A percentile compares a stretch with the other conserved stretches of the same genome.
Evolutionary conservation across 768 basidiomycete genomes (phyloP).

Genomic region (Tricholoma terreum): DNA sequence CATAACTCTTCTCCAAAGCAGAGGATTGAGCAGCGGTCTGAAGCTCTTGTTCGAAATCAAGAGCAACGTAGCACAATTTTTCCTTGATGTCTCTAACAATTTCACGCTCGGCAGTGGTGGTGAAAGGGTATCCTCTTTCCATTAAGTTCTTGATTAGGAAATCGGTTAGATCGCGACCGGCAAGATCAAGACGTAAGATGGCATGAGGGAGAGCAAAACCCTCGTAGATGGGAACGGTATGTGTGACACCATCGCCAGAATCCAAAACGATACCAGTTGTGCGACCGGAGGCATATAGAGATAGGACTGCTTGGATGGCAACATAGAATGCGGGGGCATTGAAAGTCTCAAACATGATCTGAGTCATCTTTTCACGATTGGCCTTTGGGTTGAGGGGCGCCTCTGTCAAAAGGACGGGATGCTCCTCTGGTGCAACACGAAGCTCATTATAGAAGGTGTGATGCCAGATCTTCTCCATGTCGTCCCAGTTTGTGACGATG

Average conservation of each 20-base stretch:
- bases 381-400: conserved; percentile 92
- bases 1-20: conserved; percentile 89
- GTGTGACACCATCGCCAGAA: conserved; percentile 94
- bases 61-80: conserved; percentile 93
- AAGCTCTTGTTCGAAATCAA: conserved; percentile 92
- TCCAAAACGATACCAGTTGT: conserved; percentile 95
- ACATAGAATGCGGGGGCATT: conserved; percentile 93
- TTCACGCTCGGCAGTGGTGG: conserved; percentile 90
- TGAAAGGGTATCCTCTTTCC: conserved; percentile 93
- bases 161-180: conserved; percentile 90
- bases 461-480: conserved; percentile 99
- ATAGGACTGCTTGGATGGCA: conserved; percentile 87
- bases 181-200: conserved; percentile 87
- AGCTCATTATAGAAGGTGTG: conserved; percentile 97
- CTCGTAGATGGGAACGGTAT: conserved; percentile 97
- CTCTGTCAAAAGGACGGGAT: conserved; percentile 89
- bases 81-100: conserved; percentile 98
- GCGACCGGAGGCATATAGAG: conserved; percentile 90
- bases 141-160: conserved; percentile 79
- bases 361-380: conserved; percentile 92
- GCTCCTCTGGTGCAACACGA: conserved; percentile 90
- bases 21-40: conserved; percentile 88
- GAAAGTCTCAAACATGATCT: conserved; percentile 97
- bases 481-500: conserved; percentile 98
- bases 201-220: conserved; percentile 91